Evolutionary conservation across 1,284 basidiomycete genomes (phyloP).

Genomic region (Leccinum ambiguum): DNA sequence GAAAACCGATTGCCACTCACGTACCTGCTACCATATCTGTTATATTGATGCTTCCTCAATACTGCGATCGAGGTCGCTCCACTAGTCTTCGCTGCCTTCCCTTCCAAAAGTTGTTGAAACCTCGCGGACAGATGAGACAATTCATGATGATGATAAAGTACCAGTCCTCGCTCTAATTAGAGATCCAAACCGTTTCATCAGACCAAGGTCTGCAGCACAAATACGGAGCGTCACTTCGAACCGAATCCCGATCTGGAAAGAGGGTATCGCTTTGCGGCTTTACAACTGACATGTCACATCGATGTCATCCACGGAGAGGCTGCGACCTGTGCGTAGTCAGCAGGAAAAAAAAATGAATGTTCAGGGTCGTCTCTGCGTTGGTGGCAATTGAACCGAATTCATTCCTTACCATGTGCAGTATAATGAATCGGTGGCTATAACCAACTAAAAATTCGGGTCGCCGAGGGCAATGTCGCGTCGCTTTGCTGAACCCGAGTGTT

Average conservation of each 20-base stretch:
- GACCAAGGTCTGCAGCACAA: background rate
- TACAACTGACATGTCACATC: background rate
- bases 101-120: slow-evolving; percentile 7
- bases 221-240: background rate
- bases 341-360: background rate
- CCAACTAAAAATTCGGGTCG: background rate
- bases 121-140: slow-evolving; percentile 4
- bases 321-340: background rate
- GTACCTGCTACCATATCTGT: slow-evolving; percentile 12
- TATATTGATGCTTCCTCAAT: slow-evolving; percentile 11
- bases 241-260: background rate
- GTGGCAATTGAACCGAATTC: background rate
- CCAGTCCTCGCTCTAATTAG: slow-evolving; percentile 3
- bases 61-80: slow-evolving; percentile 2
- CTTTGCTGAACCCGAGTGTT: background rate
- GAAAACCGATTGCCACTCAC: slow-evolving; percentile 15
- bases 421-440: background rate
- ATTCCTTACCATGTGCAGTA: background rate
- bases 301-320: background rate
- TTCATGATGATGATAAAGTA: background rate
- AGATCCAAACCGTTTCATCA: slow-evolving; percentile 3
- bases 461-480: background rate
- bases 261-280: background rate
- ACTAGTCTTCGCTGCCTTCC: background rate
- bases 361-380: background rate